Percentiles rank a stretch among this genome's conserved stretches.
Evolutionary conservation across 371 early-diverging fungal species (phyloP).

Genomic region (Coemansia sp.): DNA sequence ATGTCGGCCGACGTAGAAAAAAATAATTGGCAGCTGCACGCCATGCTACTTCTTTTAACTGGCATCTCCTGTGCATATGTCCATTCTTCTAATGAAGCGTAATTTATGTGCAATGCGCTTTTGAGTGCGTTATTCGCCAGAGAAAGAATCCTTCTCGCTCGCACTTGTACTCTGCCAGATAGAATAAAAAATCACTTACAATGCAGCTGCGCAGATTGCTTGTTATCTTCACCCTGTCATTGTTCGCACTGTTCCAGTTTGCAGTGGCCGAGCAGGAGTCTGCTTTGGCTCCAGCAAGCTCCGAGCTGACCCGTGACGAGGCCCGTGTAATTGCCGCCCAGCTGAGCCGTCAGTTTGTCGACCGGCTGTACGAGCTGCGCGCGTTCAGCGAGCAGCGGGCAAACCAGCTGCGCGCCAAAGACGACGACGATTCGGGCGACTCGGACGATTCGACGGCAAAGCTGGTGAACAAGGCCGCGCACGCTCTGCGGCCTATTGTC

Average conservation of each 20-base stretch:
- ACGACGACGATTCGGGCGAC: slow-evolving; percentile 20
- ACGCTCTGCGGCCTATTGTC: slow-evolving; percentile 29
- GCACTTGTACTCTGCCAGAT: neutral
- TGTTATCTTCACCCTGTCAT: neutral
- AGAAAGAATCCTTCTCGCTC: neutral
- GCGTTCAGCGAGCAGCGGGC: slow-evolving; percentile 7
- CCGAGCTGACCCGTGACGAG: slow-evolving; percentile 16
- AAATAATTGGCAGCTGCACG: no score
- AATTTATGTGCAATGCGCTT: neutral
- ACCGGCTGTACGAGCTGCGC: slow-evolving; percentile 25
- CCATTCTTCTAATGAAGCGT: neutral
- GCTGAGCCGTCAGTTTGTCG: slow-evolving; percentile 27
- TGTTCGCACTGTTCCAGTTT: neutral
- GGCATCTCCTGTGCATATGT: neutral
- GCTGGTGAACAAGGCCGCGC: slow-evolving; percentile 25
- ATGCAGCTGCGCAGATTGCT: slow-evolving; percentile 5
- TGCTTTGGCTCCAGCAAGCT: neutral
- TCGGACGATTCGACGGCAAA: slow-evolving; percentile 28
- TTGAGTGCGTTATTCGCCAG: neutral
- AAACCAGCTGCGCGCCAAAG: slow-evolving; percentile 23
- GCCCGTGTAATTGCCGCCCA: slow-evolving; percentile 14
- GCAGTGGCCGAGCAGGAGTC: neutral
- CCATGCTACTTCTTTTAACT: neutral
- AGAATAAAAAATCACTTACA: neutral
- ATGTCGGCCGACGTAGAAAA: no score